Evolutionary conservation across 73 alveolate genomes (phyloP), one percentile per base, ranked within the genome.

Genomic region (Stentor coeruleus): DNA sequence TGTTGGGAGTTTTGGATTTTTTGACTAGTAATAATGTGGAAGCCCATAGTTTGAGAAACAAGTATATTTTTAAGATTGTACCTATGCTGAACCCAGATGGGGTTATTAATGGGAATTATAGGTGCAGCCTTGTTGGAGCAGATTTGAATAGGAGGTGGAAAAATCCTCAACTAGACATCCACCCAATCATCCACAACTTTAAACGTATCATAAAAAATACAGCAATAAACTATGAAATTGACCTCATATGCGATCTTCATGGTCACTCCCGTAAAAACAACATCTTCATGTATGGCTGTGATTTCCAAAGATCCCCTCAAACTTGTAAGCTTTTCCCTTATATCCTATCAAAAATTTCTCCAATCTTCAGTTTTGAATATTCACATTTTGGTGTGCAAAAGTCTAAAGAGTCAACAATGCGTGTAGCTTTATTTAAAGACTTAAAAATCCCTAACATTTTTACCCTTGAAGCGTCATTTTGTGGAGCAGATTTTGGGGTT

Each of bases 21-120:
- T 55, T 82, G 41, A 60, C 39, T 59, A 59, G 59, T n/a, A 20
- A 55, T 26, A 77, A 81, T 36, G 73, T 59, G n/a, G 84, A 81
- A 75, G 36, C 91, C 36, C 82, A 81, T 38, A 28, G 80, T 42
- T 49, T 88, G 72, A 82, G 98, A 83, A 91, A 88, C 40, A 72
- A 86, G 59, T 93, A 90, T 77, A 83, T 93, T 38, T 88, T 93
- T 74, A 86, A 86, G 82, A 55, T 76, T 81, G 92, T 95, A 28
- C 99, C 99, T n/a, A 95, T 95, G 99, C 87, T 95, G 74, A 95
- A 95, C 82, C 98, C 98, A 3, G 99, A 95, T 84, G 99, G 99
- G 0, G 99, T 94, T n/a, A 88, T 94, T 40, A 94, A 93, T 57
- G 99, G 99, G 37, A 94, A 95, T 86, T 95, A 95, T 42, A 76